These are phyloP conservation scores for Astrephomene gubernaculifera DNA, from an alignment of 139 green algal genomes.

Conservation along the genomic window DNA sequence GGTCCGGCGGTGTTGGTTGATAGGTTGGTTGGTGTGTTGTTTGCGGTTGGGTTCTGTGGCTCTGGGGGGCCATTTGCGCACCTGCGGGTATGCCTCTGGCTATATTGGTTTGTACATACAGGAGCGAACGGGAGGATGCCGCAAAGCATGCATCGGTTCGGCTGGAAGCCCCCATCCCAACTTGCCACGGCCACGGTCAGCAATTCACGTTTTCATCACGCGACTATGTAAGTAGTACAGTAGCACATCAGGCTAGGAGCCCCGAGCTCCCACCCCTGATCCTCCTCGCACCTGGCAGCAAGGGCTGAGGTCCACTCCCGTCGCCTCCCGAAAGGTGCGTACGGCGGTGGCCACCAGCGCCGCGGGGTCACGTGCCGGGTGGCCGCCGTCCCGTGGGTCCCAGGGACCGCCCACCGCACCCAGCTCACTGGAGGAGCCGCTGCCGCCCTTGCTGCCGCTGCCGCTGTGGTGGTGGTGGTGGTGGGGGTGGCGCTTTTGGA, in stretches of 20 bases:
- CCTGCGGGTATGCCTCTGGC: too few relatives aligned
- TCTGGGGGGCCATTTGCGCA: too few relatives aligned
- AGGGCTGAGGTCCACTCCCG: slow-evolving; percentile 61
- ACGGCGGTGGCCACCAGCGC: slow-evolving; percentile 59
- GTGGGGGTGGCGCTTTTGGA: slow-evolving; percentile 51
- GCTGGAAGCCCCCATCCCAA: too few relatives aligned
- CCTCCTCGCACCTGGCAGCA: slow-evolving; percentile 54
- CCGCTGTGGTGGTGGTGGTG: slow-evolving; percentile 15
- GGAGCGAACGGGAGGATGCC: too few relatives aligned
- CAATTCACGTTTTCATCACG: too few relatives aligned
- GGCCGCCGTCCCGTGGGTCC: slow-evolving; percentile 63
- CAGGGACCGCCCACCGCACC: slow-evolving; percentile 46
- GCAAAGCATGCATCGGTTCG: too few relatives aligned
- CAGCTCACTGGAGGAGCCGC: slow-evolving; percentile 46
- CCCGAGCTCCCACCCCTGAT: too few relatives aligned
- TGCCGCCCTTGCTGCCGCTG: slow-evolving; percentile 41
- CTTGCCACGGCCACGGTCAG: too few relatives aligned
- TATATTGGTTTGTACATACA: too few relatives aligned
- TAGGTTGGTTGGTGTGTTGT: not conserved
- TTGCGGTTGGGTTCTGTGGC: not conserved
- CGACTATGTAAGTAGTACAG: too few relatives aligned
- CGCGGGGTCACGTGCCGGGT: slow-evolving; percentile 55
- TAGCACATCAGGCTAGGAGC: too few relatives aligned
- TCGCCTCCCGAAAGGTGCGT: slow-evolving; percentile 61
- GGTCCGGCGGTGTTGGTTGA: not conserved